phyloP scores from a whole-genome alignment of 1,284 basidiomycete species.

The Sporisorium graminicola region DNA sequence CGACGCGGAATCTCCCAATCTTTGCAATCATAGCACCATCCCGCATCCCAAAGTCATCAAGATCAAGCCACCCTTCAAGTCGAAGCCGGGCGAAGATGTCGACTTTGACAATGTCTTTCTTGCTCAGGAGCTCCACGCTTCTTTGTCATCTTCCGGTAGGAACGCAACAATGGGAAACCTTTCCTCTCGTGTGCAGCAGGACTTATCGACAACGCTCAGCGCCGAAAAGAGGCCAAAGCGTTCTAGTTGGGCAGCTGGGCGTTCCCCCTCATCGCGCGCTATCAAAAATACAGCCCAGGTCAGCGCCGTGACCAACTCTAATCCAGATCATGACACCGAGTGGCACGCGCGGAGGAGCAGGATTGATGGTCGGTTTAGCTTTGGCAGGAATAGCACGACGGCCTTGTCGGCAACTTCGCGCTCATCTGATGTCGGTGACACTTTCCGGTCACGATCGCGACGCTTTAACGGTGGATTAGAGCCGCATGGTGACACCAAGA shows the following conservation, averaged over 20 bases:
- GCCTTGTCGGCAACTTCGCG: too few species aligned
- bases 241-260: too few species aligned
- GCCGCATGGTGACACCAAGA: background rate
- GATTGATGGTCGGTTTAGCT: too few species aligned
- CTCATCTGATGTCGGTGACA: too few species aligned
- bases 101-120: conserved; percentile 66
- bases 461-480: conserved; percentile 14
- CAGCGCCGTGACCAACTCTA: too few species aligned
- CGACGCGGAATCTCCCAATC: conserved; percentile 13
- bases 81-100: conserved; percentile 33
- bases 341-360: too few species aligned
- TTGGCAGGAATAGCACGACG: too few species aligned
- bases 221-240: conserved; percentile 18
- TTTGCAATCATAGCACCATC: conserved; percentile 9
- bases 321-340: too few species aligned
- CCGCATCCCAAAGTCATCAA: conserved; percentile 26
- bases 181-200: conserved; percentile 9
- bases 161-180: background rate
- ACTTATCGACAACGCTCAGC: too few species aligned
- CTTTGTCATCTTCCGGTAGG: background rate
- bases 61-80: conserved; percentile 40
- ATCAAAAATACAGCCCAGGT: too few species aligned
- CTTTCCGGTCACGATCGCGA: too few species aligned
- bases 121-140: conserved; percentile 65
- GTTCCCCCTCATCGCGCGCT: too few species aligned